Conservation (phyloP, 768 basidiomycete genomes). For the Fibroporia radiculosa region DNA sequence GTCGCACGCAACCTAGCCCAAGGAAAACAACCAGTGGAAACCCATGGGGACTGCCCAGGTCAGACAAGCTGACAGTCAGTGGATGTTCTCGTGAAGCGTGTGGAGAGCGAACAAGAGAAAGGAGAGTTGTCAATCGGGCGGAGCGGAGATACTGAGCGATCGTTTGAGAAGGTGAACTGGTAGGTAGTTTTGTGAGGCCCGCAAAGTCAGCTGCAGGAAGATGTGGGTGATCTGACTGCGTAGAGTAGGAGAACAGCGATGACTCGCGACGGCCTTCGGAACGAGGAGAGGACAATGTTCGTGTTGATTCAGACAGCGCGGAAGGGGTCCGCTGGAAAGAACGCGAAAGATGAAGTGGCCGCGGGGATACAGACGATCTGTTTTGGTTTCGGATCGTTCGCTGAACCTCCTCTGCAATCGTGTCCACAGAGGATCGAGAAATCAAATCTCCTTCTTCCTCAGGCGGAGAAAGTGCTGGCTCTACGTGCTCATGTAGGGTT, state of each 20-base stretch:
- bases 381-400: slow-evolving; percentile 59
- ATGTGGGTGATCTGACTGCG: slow-evolving; percentile 17
- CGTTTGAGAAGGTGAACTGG: slow-evolving; percentile 49
- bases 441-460: slow-evolving; percentile 59
- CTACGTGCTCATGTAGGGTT: slow-evolving; percentile 41
- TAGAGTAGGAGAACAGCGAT: slow-evolving; percentile 21
- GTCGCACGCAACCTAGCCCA: slow-evolving; percentile 89
- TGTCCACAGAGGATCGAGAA: slow-evolving; percentile 82
- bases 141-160: slow-evolving; percentile 87
- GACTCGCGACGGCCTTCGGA: slow-evolving; percentile 17
- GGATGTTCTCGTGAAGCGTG: slow-evolving; percentile 71
- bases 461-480: slow-evolving; percentile 41
- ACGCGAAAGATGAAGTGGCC: slow-evolving; percentile 19
- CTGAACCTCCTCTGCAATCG: slow-evolving; percentile 76
- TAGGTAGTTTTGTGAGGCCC: slow-evolving; percentile 36
- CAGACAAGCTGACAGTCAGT: slow-evolving; percentile 85
- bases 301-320: slow-evolving; percentile 13
- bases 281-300: slow-evolving; percentile 13
- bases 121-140: slow-evolving; percentile 71
- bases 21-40: slow-evolving; percentile 88
- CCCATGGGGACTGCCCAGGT: slow-evolving; percentile 80
- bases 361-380: slow-evolving; percentile 29
- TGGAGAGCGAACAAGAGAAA: slow-evolving; percentile 72
- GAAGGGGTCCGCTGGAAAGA: slow-evolving; percentile 20
- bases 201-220: slow-evolving; percentile 19